phyloP scores from a whole-genome alignment of 768 basidiomycete species.

The Tricholoma furcatifolium region DNA sequence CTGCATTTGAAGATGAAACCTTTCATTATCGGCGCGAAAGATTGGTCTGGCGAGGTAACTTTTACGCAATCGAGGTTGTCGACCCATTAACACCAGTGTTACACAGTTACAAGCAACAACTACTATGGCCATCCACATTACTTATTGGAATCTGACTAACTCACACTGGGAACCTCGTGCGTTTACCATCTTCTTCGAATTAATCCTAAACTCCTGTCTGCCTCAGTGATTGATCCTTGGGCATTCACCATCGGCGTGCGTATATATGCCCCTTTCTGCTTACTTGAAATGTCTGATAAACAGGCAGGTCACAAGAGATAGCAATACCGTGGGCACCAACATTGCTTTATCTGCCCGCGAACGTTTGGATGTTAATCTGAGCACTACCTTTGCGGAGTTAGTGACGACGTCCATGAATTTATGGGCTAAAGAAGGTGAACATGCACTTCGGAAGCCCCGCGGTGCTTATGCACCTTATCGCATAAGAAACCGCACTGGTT shows the following conservation, averaged over 20 bases:
- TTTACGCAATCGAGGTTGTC: not conserved
- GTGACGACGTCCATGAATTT: constrained; percentile 70
- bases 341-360: constrained; percentile 72
- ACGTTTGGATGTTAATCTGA: constrained; percentile 88
- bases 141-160: constrained; percentile 95
- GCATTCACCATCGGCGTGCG: constrained; percentile 70
- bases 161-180: constrained; percentile 96
- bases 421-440: constrained; percentile 73
- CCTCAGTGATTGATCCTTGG: constrained; percentile 94
- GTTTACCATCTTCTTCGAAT: constrained; percentile 21
- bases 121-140: constrained; percentile 78
- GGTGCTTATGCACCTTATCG: constrained; percentile 93
- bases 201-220: constrained; percentile 2
- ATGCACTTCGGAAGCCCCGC: constrained; percentile 70
- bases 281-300: not conserved
- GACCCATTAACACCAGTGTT: not conserved
- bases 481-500: constrained; percentile 88
- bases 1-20: constrained; percentile 86
- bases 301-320: constrained; percentile 53
- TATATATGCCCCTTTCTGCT: not conserved
- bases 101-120: constrained; percentile 80
- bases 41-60: constrained; percentile 91
- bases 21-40: constrained; percentile 78
- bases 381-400: constrained; percentile 86
- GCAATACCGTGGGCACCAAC: constrained; percentile 47